Evolutionary conservation across 331 rosid genomes (phyloP).

Genomic region (Arachis monticola): DNA sequence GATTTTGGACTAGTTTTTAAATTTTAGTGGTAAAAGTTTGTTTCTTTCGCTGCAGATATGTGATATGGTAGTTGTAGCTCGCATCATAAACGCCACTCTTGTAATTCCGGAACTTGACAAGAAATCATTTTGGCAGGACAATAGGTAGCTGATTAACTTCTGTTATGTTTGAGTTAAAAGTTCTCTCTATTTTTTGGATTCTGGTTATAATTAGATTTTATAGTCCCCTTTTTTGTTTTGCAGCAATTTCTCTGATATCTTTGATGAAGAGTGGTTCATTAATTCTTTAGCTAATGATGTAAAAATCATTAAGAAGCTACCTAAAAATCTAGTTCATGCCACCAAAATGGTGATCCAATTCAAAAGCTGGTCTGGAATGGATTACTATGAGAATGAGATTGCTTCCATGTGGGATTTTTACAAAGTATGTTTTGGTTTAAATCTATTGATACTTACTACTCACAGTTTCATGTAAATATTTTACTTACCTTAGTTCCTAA

Average conservation of each 20-base stretch:
- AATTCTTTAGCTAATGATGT: conserved; percentile 77
- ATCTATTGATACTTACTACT: conserved; percentile 14
- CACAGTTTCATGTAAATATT: conserved; percentile 4
- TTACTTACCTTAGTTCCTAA: conserved; percentile 27
- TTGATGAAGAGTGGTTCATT: conserved; percentile 83
- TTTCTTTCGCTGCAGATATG: conserved; percentile 73
- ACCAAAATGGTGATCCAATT: conserved; percentile 66
- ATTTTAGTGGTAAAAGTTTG: conserved; percentile 34
- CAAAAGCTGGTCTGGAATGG: conserved; percentile 93
- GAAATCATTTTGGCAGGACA: conserved; percentile 87
- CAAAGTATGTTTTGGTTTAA: conserved; percentile 50
- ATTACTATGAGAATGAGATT: conserved; percentile 83
- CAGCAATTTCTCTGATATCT: conserved; percentile 93
- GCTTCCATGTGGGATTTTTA: conserved; percentile 71
- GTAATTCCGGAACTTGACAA: conserved; percentile 95
- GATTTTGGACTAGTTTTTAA: conserved; percentile 3
- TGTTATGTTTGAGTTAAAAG: conserved; percentile 7
- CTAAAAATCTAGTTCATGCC: conserved; percentile 55
- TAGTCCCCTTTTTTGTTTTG: conserved; percentile 39
- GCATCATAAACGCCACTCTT: conserved; percentile 90
- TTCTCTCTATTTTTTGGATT: conserved; percentile 7
- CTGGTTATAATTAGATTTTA: conserved; percentile 30
- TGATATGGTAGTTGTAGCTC: conserved; percentile 98
- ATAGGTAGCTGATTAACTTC: conserved; percentile 58
- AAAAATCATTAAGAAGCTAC: conserved; percentile 74